Evolutionary conservation across 345 rosid genomes (phyloP).

Genomic region (Kandelia obovata): DNA sequence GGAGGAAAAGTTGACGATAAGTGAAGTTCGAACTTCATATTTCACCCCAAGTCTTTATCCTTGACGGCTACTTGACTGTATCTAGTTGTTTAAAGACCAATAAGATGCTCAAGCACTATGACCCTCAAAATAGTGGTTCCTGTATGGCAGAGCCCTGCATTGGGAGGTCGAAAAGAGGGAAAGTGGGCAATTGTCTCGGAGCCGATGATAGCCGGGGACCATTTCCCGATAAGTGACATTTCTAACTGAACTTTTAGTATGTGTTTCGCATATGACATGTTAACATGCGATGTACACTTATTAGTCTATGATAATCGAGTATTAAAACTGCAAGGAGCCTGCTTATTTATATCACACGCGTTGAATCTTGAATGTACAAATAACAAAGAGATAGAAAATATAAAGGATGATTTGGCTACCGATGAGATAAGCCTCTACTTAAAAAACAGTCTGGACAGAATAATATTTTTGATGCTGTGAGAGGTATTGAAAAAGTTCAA

Average conservation of each 20-base stretch:
- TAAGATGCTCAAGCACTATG: not conserved
- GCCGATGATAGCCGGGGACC: not conserved
- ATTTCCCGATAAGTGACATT: not conserved
- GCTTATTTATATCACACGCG: slow-evolving; percentile 7
- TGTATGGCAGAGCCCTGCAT: slow-evolving; percentile 12
- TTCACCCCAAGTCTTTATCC: too few species aligned
- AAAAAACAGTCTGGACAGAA: slow-evolving; percentile 14
- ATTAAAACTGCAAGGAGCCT: too few species aligned
- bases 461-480: slow-evolving; percentile 16
- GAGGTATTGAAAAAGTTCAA: not conserved
- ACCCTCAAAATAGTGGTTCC: slow-evolving; percentile 15
- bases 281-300: not conserved
- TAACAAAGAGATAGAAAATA: not conserved
- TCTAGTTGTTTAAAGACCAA: not conserved
- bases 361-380: not conserved
- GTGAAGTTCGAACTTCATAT: too few species aligned
- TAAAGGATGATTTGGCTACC: slow-evolving; percentile 11
- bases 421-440: slow-evolving; percentile 16
- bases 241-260: not conserved
- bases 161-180: slow-evolving; percentile 5
- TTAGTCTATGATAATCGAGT: too few species aligned
- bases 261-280: not conserved
- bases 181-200: not conserved
- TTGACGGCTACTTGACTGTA: too few species aligned
- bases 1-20: too few species aligned